phyloP scores from a whole-genome alignment of 2,329 filamentous ascomycete genomes.

The Purpureocillium lavendulum region DNA sequence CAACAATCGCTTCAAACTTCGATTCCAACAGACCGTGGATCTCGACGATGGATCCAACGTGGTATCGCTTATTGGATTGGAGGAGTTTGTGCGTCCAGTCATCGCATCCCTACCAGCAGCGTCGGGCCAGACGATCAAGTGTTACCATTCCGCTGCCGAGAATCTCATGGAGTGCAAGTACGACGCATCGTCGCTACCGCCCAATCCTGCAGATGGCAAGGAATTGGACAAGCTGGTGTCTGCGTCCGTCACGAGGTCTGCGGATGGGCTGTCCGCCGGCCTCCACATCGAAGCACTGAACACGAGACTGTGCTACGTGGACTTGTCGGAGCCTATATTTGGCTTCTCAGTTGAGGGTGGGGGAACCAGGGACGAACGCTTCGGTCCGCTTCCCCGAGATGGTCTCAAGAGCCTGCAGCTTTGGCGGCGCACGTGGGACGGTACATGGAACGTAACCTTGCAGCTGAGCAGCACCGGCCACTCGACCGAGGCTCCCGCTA shows the following conservation, averaged over 20 bases:
- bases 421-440: conserved; percentile 75
- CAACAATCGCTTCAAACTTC: conserved; percentile 73
- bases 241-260: conserved; percentile 33
- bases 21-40: conserved; percentile 75
- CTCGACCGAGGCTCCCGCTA: neutral
- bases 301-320: conserved; percentile 69
- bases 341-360: conserved; percentile 56
- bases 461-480: conserved; percentile 12
- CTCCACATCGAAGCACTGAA: conserved; percentile 64
- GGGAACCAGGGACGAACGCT: conserved; percentile 51
- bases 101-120: conserved; percentile 64
- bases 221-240: conserved; percentile 50
- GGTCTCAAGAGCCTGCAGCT: conserved; percentile 64
- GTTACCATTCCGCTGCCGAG: conserved; percentile 31
- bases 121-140: conserved; percentile 50
- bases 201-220: conserved; percentile 48
- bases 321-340: conserved; percentile 60
- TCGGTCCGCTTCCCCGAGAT: conserved; percentile 52
- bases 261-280: conserved; percentile 39
- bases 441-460: conserved; percentile 58
- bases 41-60: conserved; percentile 63
- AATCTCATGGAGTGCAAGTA: conserved; percentile 61
- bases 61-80: conserved; percentile 61
- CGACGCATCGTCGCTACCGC: conserved; percentile 50
- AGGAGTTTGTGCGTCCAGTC: conserved; percentile 58